Percentiles rank a stretch among this genome's conserved stretches.
phyloP scores from a whole-genome alignment of 306 rosid species.

The Dalbergia oliveri region DNA sequence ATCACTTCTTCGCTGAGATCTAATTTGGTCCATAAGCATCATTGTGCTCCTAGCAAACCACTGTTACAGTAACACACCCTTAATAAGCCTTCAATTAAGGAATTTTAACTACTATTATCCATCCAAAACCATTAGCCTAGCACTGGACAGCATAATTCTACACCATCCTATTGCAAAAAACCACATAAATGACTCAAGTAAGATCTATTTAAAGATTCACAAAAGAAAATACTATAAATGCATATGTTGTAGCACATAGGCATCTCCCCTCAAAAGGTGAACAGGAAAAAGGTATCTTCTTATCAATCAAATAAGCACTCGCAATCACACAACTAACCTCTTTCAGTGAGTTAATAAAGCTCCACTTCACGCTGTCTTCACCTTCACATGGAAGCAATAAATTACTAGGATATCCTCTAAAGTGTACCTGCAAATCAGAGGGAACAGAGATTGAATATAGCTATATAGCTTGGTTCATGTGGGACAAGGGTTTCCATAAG shows the following conservation, averaged over 20 bases:
- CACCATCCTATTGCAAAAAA: constrained; percentile 31
- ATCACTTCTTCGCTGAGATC: background rate
- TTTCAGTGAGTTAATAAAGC: constrained; percentile 91
- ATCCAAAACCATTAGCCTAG: constrained; percentile 19
- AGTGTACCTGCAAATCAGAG: constrained; percentile 75
- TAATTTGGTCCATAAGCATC: constrained; percentile 24
- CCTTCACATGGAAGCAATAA: constrained; percentile 88
- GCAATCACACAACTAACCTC: constrained; percentile 65
- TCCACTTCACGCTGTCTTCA: constrained; percentile 91
- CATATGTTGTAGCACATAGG: background rate
- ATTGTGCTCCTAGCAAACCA: constrained; percentile 3
- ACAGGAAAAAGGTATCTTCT: constrained; percentile 2
- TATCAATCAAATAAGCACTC: constrained; percentile 21
- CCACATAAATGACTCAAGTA: constrained; percentile 15
- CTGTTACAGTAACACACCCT: background rate
- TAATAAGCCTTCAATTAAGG: constrained; percentile 10
- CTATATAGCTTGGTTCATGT: background rate
- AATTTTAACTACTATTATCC: constrained; percentile 7
- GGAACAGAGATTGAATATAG: constrained; percentile 38
- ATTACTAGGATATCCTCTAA: constrained; percentile 87
- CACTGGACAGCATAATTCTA: constrained; percentile 8
- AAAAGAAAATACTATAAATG: background rate
- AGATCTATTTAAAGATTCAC: constrained; percentile 21
- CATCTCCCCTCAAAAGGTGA: background rate
- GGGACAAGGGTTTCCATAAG: background rate